phyloP scores from a whole-genome alignment of 2,329 filamentous ascomycete genomes.

The Fusarium clavum region DNA sequence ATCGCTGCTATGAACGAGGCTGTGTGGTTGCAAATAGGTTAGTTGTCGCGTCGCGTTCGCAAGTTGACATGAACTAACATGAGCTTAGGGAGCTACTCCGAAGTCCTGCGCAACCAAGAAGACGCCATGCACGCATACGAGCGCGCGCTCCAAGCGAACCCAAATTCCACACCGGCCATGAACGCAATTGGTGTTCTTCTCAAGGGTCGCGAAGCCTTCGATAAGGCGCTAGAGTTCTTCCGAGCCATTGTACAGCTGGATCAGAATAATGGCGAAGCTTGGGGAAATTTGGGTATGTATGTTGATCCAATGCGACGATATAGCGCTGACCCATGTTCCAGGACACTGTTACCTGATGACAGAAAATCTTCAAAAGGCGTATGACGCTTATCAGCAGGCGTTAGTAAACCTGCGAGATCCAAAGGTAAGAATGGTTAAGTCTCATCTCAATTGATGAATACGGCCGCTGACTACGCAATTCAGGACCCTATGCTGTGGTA shows the following conservation, averaged over 20 bases:
- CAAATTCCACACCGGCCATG: constrained; percentile 90
- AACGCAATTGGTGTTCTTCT: constrained; percentile 93
- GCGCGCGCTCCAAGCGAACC: constrained; percentile 86
- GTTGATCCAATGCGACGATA: constrained; percentile 4
- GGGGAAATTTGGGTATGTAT: constrained; percentile 87
- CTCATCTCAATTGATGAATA: not conserved
- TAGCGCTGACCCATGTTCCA: constrained; percentile 51
- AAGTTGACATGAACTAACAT: constrained; percentile 39
- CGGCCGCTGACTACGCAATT: constrained; percentile 19
- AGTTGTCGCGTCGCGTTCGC: constrained; percentile 47
- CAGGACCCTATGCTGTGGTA: constrained; percentile 99
- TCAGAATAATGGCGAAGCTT: constrained; percentile 89
- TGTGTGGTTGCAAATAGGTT: constrained; percentile 95
- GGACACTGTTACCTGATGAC: constrained; percentile 99
- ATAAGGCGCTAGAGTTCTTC: constrained; percentile 92
- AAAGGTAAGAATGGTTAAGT: constrained; percentile 71
- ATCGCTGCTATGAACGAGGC: constrained; percentile 84
- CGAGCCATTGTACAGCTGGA: constrained; percentile 93
- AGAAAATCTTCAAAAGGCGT: constrained; percentile 96
- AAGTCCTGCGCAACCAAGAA: constrained; percentile 88
- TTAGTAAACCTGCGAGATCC: constrained; percentile 92
- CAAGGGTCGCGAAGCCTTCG: constrained; percentile 91
- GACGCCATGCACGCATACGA: constrained; percentile 93
- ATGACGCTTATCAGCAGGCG: constrained; percentile 95
- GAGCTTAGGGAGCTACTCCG: constrained; percentile 80